Percentiles rank a stretch among this genome's conserved stretches.
Conservation (phyloP, 805 yeast species). For the Wickerhamomyces canadensis region DNA sequence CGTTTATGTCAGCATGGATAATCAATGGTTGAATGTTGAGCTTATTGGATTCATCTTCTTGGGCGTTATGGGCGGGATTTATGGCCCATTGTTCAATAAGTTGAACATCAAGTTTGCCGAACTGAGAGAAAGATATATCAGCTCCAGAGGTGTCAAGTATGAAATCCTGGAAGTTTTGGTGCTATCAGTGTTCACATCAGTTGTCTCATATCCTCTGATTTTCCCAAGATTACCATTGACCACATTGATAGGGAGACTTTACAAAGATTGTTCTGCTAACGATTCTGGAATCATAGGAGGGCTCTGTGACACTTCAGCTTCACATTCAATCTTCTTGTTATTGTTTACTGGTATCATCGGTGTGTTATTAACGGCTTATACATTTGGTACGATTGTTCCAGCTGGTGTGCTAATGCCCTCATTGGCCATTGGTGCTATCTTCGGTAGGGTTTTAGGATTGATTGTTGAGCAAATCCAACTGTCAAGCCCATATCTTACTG, state of each 20-base stretch:
- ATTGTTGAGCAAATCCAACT: conserved; percentile 43
- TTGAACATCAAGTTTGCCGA: conserved; percentile 41
- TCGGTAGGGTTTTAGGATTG: conserved; percentile 53
- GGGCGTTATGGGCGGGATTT: conserved; percentile 66
- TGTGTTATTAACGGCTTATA: conserved; percentile 54
- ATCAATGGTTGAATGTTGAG: conserved; percentile 72
- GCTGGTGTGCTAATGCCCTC: conserved; percentile 67
- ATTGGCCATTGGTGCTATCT: conserved; percentile 53
- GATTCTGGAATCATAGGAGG: conserved; percentile 24
- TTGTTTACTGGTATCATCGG: conserved; percentile 37
- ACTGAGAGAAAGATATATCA: conserved; percentile 23
- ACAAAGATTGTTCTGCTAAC: conserved; percentile 52
- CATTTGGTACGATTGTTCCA: conserved; percentile 65
- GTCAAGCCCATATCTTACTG: conserved; percentile 29
- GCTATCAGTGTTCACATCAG: conserved; percentile 45
- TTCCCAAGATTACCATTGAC: conserved; percentile 51
- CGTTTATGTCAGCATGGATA: conserved; percentile 60
- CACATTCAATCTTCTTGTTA: conserved; percentile 8
- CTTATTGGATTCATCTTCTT: conserved; percentile 64
- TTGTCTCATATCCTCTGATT: conserved; percentile 49
- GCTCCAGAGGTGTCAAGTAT: conserved; percentile 20
- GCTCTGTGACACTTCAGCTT: conserved; percentile 16
- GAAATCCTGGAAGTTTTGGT: conserved; percentile 43
- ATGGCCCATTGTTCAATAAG: conserved; percentile 49
- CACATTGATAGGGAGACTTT: conserved; percentile 52